Base-by-base conservation (phyloP, 2,329 filamentous ascomycete genomes). In the Conoideocrella luteorostrata region DNA sequence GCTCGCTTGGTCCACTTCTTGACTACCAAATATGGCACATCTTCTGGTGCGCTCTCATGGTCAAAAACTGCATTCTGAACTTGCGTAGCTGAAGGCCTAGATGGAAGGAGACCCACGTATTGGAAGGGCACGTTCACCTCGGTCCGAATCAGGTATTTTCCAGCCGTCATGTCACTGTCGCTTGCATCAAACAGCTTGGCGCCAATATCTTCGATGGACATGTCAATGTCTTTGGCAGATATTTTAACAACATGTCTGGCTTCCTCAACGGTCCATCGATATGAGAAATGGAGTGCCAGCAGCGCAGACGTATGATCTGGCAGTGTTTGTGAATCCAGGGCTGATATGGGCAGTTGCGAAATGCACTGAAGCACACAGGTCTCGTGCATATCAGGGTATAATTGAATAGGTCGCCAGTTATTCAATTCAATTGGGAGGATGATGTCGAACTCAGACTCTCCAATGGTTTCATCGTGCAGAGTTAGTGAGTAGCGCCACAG, bases 1-100 rank as follows among this genome's bases (percentile, higher is more conserved):
- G 67, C 65, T 34, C 78, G 70, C 44, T 70, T 74, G 0, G 78
- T 72, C 58, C 77, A 77, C 33, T 59, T 68, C 15, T 52, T 60
- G 0, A 80, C 53, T 2, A 63, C 61, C 2, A 82, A 47, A 52
- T 80, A 78, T 0, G 72, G 65, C 1, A 58, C 60, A n/a, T 78
- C 61, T 2, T 58, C 54, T 0, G 71, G 69, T 0, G 65, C 63
- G 0, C 67, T 51, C 0, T 65, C 61, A 33, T 68, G 71, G 1
- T 58, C 57, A 1, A 49, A 47, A 35, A 67, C 65, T 1, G 57
- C 53, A 23, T 60, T 52, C 20, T 68, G 63, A 0, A 79, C 64
- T 6, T 64, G 50, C 1, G 68, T 57, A 0, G 52, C 15, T 0
- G 61, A 30, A 11, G 79, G 77, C 46, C 74, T 78, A 2, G 50